Evolutionary conservation across 352 stramenopile species (phyloP), one percentile per base, ranked within the genome.

Genomic region (Phytophthora kernoviae): DNA sequence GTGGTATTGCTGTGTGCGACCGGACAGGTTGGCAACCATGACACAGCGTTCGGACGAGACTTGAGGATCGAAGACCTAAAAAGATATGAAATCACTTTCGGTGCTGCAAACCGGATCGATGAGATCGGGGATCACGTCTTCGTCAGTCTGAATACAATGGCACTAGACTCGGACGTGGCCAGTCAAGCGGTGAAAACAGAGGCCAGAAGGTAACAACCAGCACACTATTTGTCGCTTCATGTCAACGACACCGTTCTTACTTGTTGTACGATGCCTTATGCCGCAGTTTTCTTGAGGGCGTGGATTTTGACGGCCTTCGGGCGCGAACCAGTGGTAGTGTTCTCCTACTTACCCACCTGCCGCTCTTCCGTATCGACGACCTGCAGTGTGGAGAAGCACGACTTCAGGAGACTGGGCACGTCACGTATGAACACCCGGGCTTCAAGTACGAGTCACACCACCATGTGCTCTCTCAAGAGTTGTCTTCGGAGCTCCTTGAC

Each of bases 91-190:
- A 42, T 73, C 10, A 75, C 76, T 0, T 94, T 94, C 30, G 82
- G 82, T 0, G 47, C 68, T 3, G 69, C 77, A 2, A 94, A 94
- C 52, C 70, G 57, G 43, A 59, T 81, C 32, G 63, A 80, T 2
- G 71, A 75, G 33, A 60, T 90, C 15, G 62, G 59, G 14, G 70
- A 65, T 20, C 78, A 94, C 65, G 62, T 66, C 8, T 84, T 92
- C 60, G 64, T 94, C 7, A 70, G 70, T 15, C 62, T 94, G 47
- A 91, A 92, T 54, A 90, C 85, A 6, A 94, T 94, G 83, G 85
- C 83, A 17, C 65, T 92, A 12, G 85, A 94, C 55, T 65, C 56
- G 12, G 77, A 94, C 26, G 79, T 88, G 2, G 7, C 48, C 2
- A 71, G 74, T 40, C 65, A 60, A 2, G 74, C 82, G n/a, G 62